These are phyloP conservation scores for Pichia paraexigua DNA, from an alignment of 805 yeast species.

Conservation along the genomic window DNA sequence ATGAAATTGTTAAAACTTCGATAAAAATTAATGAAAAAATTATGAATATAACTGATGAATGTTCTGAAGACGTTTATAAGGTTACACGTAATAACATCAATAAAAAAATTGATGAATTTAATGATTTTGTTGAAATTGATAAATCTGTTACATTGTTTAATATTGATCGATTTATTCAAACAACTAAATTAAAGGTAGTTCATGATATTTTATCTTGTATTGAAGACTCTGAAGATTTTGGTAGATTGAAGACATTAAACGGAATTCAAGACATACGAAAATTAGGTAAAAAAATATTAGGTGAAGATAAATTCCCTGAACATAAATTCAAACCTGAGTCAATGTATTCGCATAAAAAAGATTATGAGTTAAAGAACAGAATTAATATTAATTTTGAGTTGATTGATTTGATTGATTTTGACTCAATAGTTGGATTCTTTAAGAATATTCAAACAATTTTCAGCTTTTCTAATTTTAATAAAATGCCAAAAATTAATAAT, in stretches of 20 bases:
- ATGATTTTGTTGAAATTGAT: constrained; percentile 48
- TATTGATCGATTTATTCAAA: constrained; percentile 59
- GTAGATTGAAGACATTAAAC: constrained; percentile 50
- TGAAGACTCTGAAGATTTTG: constrained; percentile 54
- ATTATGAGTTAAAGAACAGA: constrained; percentile 53
- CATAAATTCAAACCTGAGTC: constrained; percentile 59
- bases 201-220: constrained; percentile 60
- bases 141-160: constrained; percentile 32
- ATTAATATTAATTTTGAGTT: constrained; percentile 62
- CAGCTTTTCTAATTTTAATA: constrained; percentile 36
- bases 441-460: constrained; percentile 6
- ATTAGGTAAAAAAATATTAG: constrained; percentile 58
- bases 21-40: constrained; percentile 49
- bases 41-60: constrained; percentile 53
- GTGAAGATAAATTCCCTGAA: constrained; percentile 41
- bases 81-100: constrained; percentile 48
- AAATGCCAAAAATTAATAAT: constrained; percentile 33
- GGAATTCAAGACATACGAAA: constrained; percentile 56
- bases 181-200: constrained; percentile 62
- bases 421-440: constrained; percentile 38
- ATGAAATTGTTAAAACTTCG: constrained; percentile 43
- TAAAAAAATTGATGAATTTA: constrained; percentile 33
- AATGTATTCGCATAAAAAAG: constrained; percentile 77
- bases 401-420: constrained; percentile 62
- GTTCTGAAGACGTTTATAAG: constrained; percentile 52